Percentiles rank a stretch among this genome's conserved stretches.
phyloP scores from a whole-genome alignment of 2,329 filamentous ascomycete genomes.

The Talaromyces rugulosus region DNA sequence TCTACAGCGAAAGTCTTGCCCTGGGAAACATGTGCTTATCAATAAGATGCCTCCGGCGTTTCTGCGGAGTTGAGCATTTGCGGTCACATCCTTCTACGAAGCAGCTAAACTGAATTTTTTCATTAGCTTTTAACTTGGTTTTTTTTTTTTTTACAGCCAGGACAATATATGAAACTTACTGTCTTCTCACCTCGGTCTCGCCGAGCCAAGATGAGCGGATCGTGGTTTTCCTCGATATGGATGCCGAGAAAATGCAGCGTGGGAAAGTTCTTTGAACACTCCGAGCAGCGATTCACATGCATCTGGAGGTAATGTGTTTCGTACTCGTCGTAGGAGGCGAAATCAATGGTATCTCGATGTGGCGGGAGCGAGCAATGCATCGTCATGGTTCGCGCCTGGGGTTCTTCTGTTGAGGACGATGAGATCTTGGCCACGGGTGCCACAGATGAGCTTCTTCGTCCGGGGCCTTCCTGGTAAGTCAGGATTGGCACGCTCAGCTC shows the following conservation, averaged over 20 bases:
- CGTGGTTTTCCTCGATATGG: constrained; percentile 89
- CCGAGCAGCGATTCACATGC: constrained; percentile 79
- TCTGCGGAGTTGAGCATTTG: constrained; percentile 76
- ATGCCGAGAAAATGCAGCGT: constrained; percentile 73
- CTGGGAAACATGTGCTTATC: constrained; percentile 91
- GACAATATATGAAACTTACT: constrained; percentile 41
- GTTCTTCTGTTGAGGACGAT: constrained; percentile 44
- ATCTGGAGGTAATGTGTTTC: constrained; percentile 78
- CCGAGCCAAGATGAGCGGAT: constrained; percentile 68
- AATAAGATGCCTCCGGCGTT: constrained; percentile 81
- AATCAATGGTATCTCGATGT: constrained; percentile 66
- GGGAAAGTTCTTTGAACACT: constrained; percentile 85
- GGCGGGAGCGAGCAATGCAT: constrained; percentile 83
- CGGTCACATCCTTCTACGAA: constrained; percentile 86
- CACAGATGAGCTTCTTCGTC: background rate
- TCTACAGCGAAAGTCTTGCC: constrained; percentile 25
- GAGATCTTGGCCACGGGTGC: constrained; percentile 48
- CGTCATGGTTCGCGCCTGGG: constrained; percentile 32
- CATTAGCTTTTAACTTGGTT: background rate
- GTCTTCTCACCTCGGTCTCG: constrained; percentile 82
- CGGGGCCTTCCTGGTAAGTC: background rate
- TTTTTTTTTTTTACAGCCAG: background rate
- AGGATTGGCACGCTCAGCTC: constrained; percentile 16
- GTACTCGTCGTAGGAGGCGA: constrained; percentile 73
- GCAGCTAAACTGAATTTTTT: constrained; percentile 64